Evolutionary conservation across 352 stramenopile species (phyloP), one percentile per base, ranked within the genome.

Genomic region (Thraustotheca clavata): DNA sequence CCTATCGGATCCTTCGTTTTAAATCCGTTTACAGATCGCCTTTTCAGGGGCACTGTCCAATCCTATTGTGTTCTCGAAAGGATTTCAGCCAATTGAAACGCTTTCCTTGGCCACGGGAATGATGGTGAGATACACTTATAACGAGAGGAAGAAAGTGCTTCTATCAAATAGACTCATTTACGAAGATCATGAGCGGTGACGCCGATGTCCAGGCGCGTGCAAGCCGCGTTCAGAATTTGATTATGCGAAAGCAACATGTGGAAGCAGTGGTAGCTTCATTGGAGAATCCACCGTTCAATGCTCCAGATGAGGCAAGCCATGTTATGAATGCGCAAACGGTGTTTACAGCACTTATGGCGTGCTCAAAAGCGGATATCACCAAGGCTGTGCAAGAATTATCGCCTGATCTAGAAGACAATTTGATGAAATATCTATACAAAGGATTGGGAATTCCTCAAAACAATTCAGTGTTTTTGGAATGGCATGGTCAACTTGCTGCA

Each of bases 361-460:
- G 85, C 72, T 91, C 91, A 71, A 94, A 94, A 72, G 83, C 80
- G 66, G 85, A 94, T 71, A 90, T 89, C 78, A 80, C 90, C 71
- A 81, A 80, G 61, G 70, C 75, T 27, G 81, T 96, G 62, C 81
- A 94, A 63, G 78, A 74, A 52, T 74, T 96, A 33, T 75, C 49
- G 32, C 76, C 69, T 16, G 73, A 88, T 34, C 65, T 83, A 49
- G 83, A 92, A 60, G 88, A 96, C 68, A 75, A 68, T 7, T 74
- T 96, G 32, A 91, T 95, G 82, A 96, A 95, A 72, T 96, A 95
- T 70, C 68, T 96, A 32, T 86, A 87, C 76, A 80, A 83, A 46
- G 86, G 91, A 38, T 69, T 95, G 20, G 77, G 70, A 1, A 71
- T 89, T 27, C 71, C 86, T 24, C 76, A 77, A 60, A 83, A 93